Evolutionary conservation across 441 rosid genomes (phyloP), one percentile per base, ranked within the genome.

Genomic region (Biscutella laevigata): DNA sequence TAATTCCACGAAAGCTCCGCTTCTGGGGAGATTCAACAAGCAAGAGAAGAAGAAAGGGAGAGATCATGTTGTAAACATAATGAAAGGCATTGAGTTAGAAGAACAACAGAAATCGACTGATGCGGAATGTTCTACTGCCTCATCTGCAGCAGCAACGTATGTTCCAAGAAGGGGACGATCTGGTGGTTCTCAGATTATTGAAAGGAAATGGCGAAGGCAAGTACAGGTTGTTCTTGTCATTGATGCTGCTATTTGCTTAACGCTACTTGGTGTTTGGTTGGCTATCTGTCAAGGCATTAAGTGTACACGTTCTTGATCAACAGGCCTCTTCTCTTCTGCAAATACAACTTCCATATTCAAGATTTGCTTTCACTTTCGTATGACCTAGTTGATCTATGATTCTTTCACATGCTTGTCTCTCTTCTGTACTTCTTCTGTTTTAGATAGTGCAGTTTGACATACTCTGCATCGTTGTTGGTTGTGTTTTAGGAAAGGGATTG

Each of bases 151-250:
- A 39, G 41, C 66, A 20, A 67, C 85, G n/a, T 60, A 56, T 36
- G 79, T 83, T 58, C 69, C 87, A 11, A 74, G 72, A 74, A 78
- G 87, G 59, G 74, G 69, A 11, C 75, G 90, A 67, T 70, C 92
- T 15, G 66, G 62, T 53, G 70, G 61, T 43, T 61, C 82, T 15
- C 83, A 75, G 54, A 78, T 50, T 44, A 61, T 75, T 45, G 73
- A 78, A 17, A 81, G 77, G 76, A 85, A 74, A 44, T 85, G 96
- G 89, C 70, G 92, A 62, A 81, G 76, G 35, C 89, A 76, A 61
- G 84, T 88, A 16, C 60, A 72, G 58, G 79, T 81, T 48, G 74
- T 83, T 72, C 88, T 88, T 48, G 84, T 80, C 2, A 66, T 88
- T 32, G 92, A 85, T 74, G 86, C 75, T 9, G 88, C 77, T 57